These are phyloP conservation scores for Coelastrella sp. DNA, from an alignment of 139 green algal genomes.

Conservation along the genomic window DNA sequence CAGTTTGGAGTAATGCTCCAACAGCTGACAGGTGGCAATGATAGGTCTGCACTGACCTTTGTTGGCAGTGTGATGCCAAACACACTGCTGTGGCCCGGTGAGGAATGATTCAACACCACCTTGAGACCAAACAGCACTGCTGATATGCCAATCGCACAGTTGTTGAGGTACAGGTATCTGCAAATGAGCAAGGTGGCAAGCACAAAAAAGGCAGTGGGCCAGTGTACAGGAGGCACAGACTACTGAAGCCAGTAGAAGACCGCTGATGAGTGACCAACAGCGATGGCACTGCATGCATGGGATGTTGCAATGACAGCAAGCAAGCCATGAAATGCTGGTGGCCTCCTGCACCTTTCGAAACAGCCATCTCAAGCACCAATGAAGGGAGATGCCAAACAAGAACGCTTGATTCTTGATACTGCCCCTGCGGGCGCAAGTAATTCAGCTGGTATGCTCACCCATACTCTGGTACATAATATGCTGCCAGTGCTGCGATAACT, in stretches of 20 bases:
- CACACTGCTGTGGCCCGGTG: constrained; percentile 55
- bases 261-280: no score
- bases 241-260: no score
- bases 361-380: neutral
- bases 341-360: no score
- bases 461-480: constrained; percentile 38
- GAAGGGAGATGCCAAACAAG: neutral
- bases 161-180: constrained; percentile 50
- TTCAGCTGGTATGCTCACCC: constrained; percentile 25
- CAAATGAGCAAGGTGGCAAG: neutral
- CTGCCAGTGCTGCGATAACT: constrained; percentile 13
- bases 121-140: constrained; percentile 84
- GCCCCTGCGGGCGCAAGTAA: no score
- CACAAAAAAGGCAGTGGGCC: no score
- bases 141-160: constrained; percentile 76
- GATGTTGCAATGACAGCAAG: no score
- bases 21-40: neutral
- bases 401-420: no score
- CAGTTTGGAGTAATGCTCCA: neutral
- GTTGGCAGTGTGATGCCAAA: constrained; percentile 73
- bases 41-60: constrained; percentile 66
- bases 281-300: no score
- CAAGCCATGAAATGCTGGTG: no score
- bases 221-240: no score
- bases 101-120: constrained; percentile 68